Base-by-base conservation (phyloP, 164 flowering plant species). In the Chimonanthus praecox region DNA sequence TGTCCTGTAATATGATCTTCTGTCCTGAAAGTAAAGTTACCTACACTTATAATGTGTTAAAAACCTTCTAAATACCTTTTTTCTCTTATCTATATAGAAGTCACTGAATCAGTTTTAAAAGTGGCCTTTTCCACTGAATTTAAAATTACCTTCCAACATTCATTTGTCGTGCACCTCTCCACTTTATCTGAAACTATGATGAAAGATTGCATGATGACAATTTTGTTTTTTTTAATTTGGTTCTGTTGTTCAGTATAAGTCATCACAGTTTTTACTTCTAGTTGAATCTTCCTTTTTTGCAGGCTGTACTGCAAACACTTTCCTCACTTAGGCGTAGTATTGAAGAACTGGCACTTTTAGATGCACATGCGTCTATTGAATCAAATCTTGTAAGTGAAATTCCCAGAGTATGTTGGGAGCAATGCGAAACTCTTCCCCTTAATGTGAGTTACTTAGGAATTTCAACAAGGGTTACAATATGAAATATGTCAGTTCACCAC, bases 361-460 rank as follows among this genome's bases (percentile, higher is more conserved):
- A 92, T 78, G 77, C 86, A 16, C 78, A 66, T 81, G 85, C 93
- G 68, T 73, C 86, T 43, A 87, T 89, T 69, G 80, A 82, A 74
- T 87, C 96, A 72, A 87, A 87, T 78, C 86, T 91, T 78, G 98
- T 92, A 80, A 85, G 98, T 87, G 15, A 49, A 67, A 7, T 48
- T 76, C 48, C 51, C 46, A 33, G 33, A 33, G 33, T 33, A 33
- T 33, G 33, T 33, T 33, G 33, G 33, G 33, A 33, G 33, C 33
- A 33, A 33, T 33, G 33, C 33, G 33, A 33, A 33, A 33, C 33
- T 33, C 33, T 33, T 33, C 33, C 33, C 33, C 33, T 0, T 33
- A 33, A 33, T 33, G 33, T 33, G 33, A 33, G 33, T 33, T 33
- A 33, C 33, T 33, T 33, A 33, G 1, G 33, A 33, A 33, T 33